A percentile compares a stretch with the other conserved stretches of the same genome.
phyloP scores from a whole-genome alignment of 257 asterid species.

The Solanum raphanifolium region DNA sequence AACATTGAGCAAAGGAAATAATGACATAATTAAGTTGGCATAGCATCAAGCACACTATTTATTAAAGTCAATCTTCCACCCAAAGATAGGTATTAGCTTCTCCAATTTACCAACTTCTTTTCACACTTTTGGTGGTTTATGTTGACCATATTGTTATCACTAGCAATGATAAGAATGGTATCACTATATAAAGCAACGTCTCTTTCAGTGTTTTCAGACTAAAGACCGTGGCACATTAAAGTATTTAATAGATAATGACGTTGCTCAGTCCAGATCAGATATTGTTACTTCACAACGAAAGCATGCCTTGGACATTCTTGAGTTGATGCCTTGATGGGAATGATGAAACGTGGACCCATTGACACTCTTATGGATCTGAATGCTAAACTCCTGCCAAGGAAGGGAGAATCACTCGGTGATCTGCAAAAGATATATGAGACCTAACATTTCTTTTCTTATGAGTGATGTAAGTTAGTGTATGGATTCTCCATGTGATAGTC shows the following conservation, averaged over 20 bases:
- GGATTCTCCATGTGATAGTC: background rate
- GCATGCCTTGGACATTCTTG: background rate
- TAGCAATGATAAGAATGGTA: background rate
- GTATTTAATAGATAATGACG: background rate
- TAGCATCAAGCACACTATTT: too few species aligned
- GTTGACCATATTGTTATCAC: background rate
- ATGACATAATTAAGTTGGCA: background rate
- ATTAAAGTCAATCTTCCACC: too few species aligned
- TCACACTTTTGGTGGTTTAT: background rate
- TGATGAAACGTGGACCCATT: background rate
- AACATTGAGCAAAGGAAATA: background rate
- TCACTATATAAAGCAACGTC: background rate
- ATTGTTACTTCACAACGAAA: background rate
- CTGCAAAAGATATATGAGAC: background rate
- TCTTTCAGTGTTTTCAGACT: background rate
- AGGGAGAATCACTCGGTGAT: background rate
- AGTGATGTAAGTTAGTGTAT: background rate
- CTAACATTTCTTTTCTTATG: background rate
- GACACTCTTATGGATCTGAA: background rate
- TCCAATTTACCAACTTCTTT: too few species aligned
- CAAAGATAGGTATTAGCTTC: too few species aligned
- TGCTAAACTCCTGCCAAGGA: background rate
- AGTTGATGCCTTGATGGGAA: background rate
- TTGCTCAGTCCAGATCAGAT: background rate
- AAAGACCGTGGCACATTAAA: background rate